Evolutionary conservation across 1,284 basidiomycete genomes (phyloP).

Genomic region (Amylostereum areolatum): DNA sequence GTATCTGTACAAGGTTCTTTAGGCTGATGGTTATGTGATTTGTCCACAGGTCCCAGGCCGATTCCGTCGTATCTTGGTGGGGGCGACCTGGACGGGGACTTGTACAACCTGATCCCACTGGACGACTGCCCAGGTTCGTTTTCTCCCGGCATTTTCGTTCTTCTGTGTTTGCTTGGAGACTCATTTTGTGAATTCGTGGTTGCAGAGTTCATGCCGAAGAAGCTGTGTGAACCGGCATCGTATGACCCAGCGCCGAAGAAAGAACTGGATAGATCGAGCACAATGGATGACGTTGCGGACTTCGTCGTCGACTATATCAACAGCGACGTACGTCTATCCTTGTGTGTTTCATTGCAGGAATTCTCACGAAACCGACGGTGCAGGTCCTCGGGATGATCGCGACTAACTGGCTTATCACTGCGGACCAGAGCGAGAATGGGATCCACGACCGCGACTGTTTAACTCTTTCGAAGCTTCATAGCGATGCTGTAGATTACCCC

Average conservation of each 20-base stretch:
- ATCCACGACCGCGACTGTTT: constrained; percentile 59
- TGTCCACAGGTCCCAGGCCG: constrained; percentile 43
- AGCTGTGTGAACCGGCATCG: constrained; percentile 35
- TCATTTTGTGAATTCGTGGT: not conserved
- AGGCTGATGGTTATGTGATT: not conserved
- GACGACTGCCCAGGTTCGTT: constrained; percentile 12
- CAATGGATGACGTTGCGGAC: constrained; percentile 64
- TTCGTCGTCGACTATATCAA: constrained; percentile 71
- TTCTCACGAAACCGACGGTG: not conserved
- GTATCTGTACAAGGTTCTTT: not conserved
- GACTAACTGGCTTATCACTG: constrained; percentile 57
- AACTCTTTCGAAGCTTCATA: constrained; percentile 57
- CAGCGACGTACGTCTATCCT: constrained; percentile 42
- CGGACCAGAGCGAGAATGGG: constrained; percentile 53
- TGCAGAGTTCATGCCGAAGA: constrained; percentile 24
- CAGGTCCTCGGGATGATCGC: constrained; percentile 59
- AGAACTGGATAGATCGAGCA: constrained; percentile 46
- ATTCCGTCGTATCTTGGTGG: constrained; percentile 58
- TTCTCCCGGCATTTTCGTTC: constrained; percentile 16
- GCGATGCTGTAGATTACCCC: constrained; percentile 66
- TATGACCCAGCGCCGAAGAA: constrained; percentile 47
- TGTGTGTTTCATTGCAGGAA: constrained; percentile 4
- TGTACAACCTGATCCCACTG: constrained; percentile 31
- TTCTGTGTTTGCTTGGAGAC: not conserved
- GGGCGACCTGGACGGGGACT: constrained; percentile 58